These are phyloP conservation scores for Phytophthora hybrid DNA, from an alignment of 352 stramenopile genomes.

Conservation along the genomic window DNA sequence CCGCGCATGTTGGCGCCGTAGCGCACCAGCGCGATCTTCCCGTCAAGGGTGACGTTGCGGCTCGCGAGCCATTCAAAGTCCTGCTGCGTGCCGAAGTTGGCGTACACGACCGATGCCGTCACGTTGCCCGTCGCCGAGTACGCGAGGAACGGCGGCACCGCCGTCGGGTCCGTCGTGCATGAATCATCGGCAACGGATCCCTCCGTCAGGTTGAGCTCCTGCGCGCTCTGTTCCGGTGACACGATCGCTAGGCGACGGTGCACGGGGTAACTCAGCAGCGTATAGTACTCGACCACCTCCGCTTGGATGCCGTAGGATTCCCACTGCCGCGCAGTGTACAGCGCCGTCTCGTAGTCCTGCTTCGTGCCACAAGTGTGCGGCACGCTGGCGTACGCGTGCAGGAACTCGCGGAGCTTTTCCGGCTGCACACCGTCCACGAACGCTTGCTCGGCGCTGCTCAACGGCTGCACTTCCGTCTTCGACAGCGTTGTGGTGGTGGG, in stretches of 20 bases:
- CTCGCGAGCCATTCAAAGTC: constrained; percentile 49
- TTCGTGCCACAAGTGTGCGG: constrained; percentile 47
- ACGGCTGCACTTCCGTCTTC: constrained; percentile 7
- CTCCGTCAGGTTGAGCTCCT: constrained; percentile 62
- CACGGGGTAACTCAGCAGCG: constrained; percentile 69
- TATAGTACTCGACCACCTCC: constrained; percentile 68
- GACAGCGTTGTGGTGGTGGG: neutral
- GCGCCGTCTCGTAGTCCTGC: constrained; percentile 58
- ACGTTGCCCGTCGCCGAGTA: constrained; percentile 79
- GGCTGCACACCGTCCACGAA: constrained; percentile 34
- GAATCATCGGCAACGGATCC: constrained; percentile 65
- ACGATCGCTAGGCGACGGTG: constrained; percentile 49
- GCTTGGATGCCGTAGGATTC: constrained; percentile 60
- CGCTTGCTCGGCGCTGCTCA: constrained; percentile 25
- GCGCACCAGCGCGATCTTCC: constrained; percentile 70
- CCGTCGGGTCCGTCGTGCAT: constrained; percentile 59
- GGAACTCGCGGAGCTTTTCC: constrained; percentile 35
- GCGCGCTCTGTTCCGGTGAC: constrained; percentile 30
- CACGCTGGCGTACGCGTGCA: constrained; percentile 38
- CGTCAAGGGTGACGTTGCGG: constrained; percentile 54
- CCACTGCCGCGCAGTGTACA: constrained; percentile 64
- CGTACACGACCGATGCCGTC: constrained; percentile 76
- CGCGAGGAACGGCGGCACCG: constrained; percentile 74
- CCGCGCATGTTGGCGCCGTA: constrained; percentile 65
- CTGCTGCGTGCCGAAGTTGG: constrained; percentile 75